Conservation (phyloP, 805 yeast genomes). For the Metschnikowia aberdeeniae region DNA sequence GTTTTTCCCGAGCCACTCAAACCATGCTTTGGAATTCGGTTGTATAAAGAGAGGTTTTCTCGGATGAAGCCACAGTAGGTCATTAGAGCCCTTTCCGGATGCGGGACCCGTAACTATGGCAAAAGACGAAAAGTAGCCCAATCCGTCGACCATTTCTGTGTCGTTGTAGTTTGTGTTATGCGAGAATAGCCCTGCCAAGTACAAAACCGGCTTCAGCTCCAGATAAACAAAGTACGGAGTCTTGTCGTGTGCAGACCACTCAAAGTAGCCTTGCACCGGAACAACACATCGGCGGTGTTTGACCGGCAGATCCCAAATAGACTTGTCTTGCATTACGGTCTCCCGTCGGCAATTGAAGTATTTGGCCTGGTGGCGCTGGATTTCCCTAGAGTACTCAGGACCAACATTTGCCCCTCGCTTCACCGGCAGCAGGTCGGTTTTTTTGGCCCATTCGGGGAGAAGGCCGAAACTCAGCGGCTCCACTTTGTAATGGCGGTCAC, state of each 20-base stretch:
- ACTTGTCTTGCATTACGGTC: constrained; percentile 43
- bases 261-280: constrained; percentile 81
- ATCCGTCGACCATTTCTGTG: constrained; percentile 15
- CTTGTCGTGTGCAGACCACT: constrained; percentile 60
- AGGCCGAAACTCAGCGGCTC: constrained; percentile 78
- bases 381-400: constrained; percentile 25
- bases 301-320: constrained; percentile 55
- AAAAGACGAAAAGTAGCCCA: constrained; percentile 41
- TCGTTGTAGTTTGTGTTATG: constrained; percentile 31
- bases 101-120: constrained; percentile 77
- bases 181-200: constrained; percentile 51
- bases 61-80: constrained; percentile 63
- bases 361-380: constrained; percentile 36
- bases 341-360: constrained; percentile 78
- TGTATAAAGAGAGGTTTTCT: constrained; percentile 74
- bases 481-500: constrained; percentile 18
- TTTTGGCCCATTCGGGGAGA: constrained; percentile 63
- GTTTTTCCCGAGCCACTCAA: constrained; percentile 56
- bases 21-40: constrained; percentile 57
- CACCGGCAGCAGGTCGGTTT: constrained; percentile 32
- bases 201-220: constrained; percentile 49
- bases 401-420: constrained; percentile 17
- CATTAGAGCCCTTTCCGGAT: constrained; percentile 34
- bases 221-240: constrained; percentile 64
- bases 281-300: constrained; percentile 61